phyloP scores from a whole-genome alignment of 805 yeast species.

The Suhomyces vadensis region DNA sequence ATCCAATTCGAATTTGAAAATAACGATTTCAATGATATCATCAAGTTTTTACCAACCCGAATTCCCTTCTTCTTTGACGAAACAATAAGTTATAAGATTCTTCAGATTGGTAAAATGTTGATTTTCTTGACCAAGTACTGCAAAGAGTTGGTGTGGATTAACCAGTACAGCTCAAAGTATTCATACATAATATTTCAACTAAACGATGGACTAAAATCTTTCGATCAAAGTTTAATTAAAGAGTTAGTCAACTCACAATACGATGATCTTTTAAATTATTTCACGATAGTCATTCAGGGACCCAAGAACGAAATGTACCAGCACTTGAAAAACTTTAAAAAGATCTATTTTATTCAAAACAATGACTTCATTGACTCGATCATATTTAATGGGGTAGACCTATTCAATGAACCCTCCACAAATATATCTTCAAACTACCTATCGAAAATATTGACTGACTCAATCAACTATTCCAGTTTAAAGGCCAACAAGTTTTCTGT shows the following conservation, averaged over 20 bases:
- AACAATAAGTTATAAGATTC: constrained; percentile 46
- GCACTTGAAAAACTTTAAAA: constrained; percentile 64
- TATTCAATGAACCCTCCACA: constrained; percentile 63
- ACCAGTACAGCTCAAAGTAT: constrained; percentile 40
- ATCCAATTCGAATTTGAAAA: constrained; percentile 34
- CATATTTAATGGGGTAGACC: constrained; percentile 51
- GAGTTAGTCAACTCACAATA: constrained; percentile 44
- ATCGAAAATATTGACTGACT: constrained; percentile 61
- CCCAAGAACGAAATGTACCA: constrained; percentile 47
- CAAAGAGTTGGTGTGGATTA: constrained; percentile 66
- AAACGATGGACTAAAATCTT: constrained; percentile 34
- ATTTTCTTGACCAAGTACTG: constrained; percentile 65
- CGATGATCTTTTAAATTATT: constrained; percentile 51
- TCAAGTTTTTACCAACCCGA: constrained; percentile 30
- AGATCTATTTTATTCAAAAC: constrained; percentile 65
- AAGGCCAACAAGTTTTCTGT: constrained; percentile 43
- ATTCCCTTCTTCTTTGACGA: constrained; percentile 49
- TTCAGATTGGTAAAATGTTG: constrained; percentile 71
- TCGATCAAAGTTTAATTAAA: constrained; percentile 37
- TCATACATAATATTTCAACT: constrained; percentile 29
- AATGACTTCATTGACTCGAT: constrained; percentile 82
- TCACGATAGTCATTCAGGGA: constrained; percentile 50
- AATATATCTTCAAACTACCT: constrained; percentile 64
- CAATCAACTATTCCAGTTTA: constrained; percentile 58
- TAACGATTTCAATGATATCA: constrained; percentile 35